Evolutionary conservation across 2,329 filamentous ascomycete genomes (phyloP).

Genomic region (Clonostachys chloroleuca): DNA sequence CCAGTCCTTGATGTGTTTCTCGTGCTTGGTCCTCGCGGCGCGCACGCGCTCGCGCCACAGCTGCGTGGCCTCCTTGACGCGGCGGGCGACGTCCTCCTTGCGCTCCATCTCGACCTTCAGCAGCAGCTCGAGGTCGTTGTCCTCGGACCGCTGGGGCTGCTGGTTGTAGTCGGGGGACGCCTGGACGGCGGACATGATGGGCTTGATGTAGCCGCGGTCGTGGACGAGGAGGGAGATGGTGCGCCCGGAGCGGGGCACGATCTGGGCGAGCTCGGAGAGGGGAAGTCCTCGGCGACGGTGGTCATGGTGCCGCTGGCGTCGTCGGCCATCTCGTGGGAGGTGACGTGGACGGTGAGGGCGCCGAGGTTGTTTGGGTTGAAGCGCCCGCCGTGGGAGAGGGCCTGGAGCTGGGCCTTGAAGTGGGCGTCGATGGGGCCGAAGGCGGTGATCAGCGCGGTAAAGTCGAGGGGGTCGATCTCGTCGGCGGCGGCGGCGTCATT

Average conservation of each 20-base stretch:
- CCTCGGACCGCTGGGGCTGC: constrained; percentile 52
- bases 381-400: constrained; percentile 36
- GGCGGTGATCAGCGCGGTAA: constrained; percentile 41
- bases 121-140: constrained; percentile 55
- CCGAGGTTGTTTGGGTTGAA: constrained; percentile 48
- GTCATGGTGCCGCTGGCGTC: constrained; percentile 7
- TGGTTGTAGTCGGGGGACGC: constrained; percentile 50
- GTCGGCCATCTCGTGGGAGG: constrained; percentile 13
- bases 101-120: constrained; percentile 48
- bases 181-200: constrained; percentile 52
- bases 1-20: constrained; percentile 46
- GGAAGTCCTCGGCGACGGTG: constrained; percentile 23
- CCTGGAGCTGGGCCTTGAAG: constrained; percentile 35
- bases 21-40: constrained; percentile 38
- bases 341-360: constrained; percentile 33
- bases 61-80: constrained; percentile 40
- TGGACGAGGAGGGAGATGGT: constrained; percentile 34
- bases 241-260: constrained; percentile 40
- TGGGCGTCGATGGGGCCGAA: constrained; percentile 32
- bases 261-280: constrained; percentile 50
- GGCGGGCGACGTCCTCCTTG: constrained; percentile 37
- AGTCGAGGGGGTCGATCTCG: constrained; percentile 40
- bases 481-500: constrained; percentile 18
- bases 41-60: constrained; percentile 46
- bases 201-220: constrained; percentile 40